Conservation (phyloP, 2,329 filamentous ascomycete genomes). For the Cladophialophora yegresii region DNA sequence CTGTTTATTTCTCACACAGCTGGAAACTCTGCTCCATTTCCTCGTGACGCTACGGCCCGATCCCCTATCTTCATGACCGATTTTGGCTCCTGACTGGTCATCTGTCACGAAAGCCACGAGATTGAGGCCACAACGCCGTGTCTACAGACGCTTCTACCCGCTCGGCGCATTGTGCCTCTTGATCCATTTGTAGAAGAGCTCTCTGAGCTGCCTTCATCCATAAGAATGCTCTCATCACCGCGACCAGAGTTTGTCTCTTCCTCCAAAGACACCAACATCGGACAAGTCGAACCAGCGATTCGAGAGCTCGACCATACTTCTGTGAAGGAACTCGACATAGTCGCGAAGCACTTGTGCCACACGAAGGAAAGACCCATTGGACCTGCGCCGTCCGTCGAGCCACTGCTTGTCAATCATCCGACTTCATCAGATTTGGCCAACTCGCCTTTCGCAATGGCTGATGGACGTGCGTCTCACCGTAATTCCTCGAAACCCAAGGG, state of each 20-base stretch:
- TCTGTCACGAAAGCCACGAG: conserved; percentile 27
- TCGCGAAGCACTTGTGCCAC: conserved; percentile 2
- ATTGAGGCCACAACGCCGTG: conserved; percentile 20
- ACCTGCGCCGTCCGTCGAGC: conserved; percentile 16
- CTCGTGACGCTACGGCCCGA: conserved; percentile 34
- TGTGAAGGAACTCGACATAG: conserved; percentile 11
- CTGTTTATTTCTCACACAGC: conserved; percentile 39
- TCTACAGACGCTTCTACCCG: conserved; percentile 2
- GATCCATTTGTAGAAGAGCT: conserved; percentile 7
- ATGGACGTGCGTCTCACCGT: conserved; percentile 34
- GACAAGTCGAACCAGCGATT: conserved; percentile 21
- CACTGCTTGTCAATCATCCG: conserved; percentile 15
- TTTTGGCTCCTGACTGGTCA: conserved; percentile 29
- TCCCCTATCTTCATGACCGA: conserved; percentile 23
- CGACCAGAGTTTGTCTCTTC: conserved; percentile 15
- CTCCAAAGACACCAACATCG: conserved; percentile 18
- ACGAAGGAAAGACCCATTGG: conserved; percentile 11
- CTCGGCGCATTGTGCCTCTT: conserved; percentile 12
- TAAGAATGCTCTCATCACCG: conserved; percentile 32
- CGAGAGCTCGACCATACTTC: conserved; percentile 12
- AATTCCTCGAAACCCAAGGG: conserved; percentile 13
- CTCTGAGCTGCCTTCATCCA: conserved; percentile 10
- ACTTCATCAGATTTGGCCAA: conserved; percentile 7
- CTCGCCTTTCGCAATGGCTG: conserved; percentile 30
- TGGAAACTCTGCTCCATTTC: conserved; percentile 44